Base-by-base conservation (phyloP, 345 rosid species). In the Melaleuca quinquenervia region DNA sequence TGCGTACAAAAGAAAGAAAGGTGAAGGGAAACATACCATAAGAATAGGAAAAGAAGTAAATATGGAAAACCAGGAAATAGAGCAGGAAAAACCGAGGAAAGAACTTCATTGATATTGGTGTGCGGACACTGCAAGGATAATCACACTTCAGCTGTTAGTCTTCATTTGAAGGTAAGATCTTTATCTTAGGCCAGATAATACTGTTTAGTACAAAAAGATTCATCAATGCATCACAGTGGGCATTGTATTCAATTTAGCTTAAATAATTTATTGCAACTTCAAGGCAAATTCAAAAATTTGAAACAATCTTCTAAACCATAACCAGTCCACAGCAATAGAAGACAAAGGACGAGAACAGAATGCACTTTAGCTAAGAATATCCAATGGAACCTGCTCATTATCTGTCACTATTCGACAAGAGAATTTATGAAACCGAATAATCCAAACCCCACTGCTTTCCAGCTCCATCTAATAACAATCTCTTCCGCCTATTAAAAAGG, bases 31-130 rank as follows among this genome's bases (percentile, higher is more conserved):
- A 52, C 91, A 62, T 94, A 98, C 99, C 99, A 87, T 96, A 93
- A 44, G 95, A 91, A 84, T 96, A 96, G 21, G 99, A 96, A 91
- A 98, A 98, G 95, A 96, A 98, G 88, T 96, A 98, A 82, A 98
- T 98, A 88, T 98, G 99, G 89, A 98, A 98, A 87, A 95, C 99
- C 92, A 98, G 94, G 91, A 98, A 96, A 89, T 98, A 98, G 53
- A 98, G 97, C 90, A 96, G 87, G 83, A 98, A 96, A 95, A 98
- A 98, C 86, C 99, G 99, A 14, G 99, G 99, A 88, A 98, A 98
- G 94, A 96, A 98, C 94, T 98, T 98, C 99, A 96, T 96, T 55
- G 97, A 98, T 92, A 98, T 91, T 84, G 99, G 97, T 9, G 99
- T 98, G 87, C 98, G 94, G 70, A 98, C 99, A 89, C 99, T 98